These are phyloP conservation scores for Grosmannia clavigera DNA, from an alignment of 2,329 filamentous ascomycete genomes.

Conservation along the genomic window DNA sequence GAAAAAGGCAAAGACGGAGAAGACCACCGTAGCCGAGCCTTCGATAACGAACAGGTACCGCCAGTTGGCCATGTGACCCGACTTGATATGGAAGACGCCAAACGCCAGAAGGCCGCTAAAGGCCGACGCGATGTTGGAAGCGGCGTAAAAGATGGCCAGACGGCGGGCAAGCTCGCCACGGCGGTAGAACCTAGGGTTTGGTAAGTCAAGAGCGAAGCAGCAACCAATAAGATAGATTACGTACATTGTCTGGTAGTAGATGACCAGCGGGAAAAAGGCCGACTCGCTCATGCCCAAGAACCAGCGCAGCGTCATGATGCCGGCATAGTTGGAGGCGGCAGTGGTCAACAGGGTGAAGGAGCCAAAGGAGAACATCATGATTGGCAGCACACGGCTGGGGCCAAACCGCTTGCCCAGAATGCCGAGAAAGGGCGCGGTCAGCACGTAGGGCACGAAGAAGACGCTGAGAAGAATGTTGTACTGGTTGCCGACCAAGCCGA, in stretches of 20 bases:
- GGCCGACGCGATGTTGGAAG: constrained; percentile 11
- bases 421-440: constrained; percentile 46
- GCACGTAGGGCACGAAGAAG: constrained; percentile 65
- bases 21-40: constrained; percentile 43
- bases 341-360: constrained; percentile 55
- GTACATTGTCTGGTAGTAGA: constrained; percentile 46
- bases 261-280: constrained; percentile 15
- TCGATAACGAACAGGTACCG: constrained; percentile 43
- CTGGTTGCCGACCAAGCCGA: constrained; percentile 33
- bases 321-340: constrained; percentile 6
- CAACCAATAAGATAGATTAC: not conserved
- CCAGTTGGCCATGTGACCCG: constrained; percentile 27
- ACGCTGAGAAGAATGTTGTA: constrained; percentile 62
- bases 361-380: constrained; percentile 57
- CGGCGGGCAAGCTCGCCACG: constrained; percentile 58
- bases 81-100: constrained; percentile 34
- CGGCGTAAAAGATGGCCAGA: constrained; percentile 47
- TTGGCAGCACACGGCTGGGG: constrained; percentile 51
- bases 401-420: constrained; percentile 63
- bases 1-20: constrained; percentile 52
- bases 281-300: constrained; percentile 48
- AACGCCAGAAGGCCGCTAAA: constrained; percentile 22
- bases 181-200: constrained; percentile 47
- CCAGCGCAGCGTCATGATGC: constrained; percentile 38
- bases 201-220: not conserved